Percentiles rank a stretch among this genome's conserved stretches.
These are phyloP conservation scores for Talaromyces albobiverticillius DNA, from an alignment of 2,329 filamentous ascomycete genomes.

Conservation along the genomic window DNA sequence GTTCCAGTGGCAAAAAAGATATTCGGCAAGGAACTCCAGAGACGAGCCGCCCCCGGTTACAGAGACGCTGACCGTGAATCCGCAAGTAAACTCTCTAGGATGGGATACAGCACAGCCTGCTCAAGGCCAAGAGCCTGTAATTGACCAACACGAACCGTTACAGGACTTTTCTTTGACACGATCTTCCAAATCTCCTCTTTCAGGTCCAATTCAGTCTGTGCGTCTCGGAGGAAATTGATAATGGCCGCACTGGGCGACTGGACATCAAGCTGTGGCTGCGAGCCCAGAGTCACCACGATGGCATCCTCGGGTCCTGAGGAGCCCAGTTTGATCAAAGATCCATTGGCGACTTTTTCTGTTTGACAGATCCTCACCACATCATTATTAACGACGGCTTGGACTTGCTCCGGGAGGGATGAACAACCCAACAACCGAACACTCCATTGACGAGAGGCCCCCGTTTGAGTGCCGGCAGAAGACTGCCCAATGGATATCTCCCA, in stretches of 20 bases:
- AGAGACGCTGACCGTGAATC: neutral
- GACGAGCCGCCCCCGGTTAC: too few relatives aligned
- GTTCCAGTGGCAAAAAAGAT: neutral
- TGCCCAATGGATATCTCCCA: constrained; percentile 6
- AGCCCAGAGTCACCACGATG: constrained; percentile 3
- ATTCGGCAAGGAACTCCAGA: too few relatives aligned
- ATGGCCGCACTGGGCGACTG: constrained; percentile 3
- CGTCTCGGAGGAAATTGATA: constrained; percentile 11
- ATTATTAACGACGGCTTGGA: neutral
- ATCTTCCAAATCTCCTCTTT: constrained; percentile 8
- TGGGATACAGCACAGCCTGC: neutral
- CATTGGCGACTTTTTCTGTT: constrained; percentile 7
- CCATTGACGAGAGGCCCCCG: constrained; percentile 1
- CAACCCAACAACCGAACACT: constrained; percentile 3
- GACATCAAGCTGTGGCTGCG: constrained; percentile 9
- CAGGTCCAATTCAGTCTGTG: constrained; percentile 11
- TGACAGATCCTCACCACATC: neutral
- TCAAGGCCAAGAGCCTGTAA: constrained; percentile 8
- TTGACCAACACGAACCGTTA: constrained; percentile 1
- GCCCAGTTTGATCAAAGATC: constrained; percentile 7
- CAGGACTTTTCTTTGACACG: neutral
- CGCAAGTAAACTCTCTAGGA: constrained; percentile 2
- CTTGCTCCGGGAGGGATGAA: constrained; percentile 1
- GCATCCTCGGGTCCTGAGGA: neutral
- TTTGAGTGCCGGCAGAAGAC: neutral